Conservation (phyloP, 192 early-diverging fungal genomes). For the Gonapodya prolifera region DNA sequence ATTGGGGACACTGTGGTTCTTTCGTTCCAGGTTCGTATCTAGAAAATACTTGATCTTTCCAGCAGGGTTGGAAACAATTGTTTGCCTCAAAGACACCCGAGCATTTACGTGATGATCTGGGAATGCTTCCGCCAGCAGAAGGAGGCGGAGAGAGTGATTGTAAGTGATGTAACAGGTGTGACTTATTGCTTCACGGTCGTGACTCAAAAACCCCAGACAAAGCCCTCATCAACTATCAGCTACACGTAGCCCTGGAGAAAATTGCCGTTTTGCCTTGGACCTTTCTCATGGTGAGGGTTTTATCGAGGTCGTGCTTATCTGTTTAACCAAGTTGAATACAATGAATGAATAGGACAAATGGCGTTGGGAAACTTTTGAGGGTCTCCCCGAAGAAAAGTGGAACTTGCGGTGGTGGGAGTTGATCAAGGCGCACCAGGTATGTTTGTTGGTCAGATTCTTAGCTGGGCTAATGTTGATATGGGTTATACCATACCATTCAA, state of each 20-base stretch:
- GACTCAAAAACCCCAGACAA: not conserved
- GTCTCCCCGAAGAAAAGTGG: conserved; percentile 14
- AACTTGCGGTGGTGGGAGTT: conserved; percentile 12
- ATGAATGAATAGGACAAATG: conserved; percentile 12
- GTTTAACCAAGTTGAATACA: too few species aligned
- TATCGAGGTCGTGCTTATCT: too few species aligned
- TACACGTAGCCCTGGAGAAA: conserved; percentile 18
- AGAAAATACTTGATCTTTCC: too few species aligned
- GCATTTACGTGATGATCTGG: conserved; percentile 17
- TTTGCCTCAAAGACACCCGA: conserved; percentile 12
- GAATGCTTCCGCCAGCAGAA: conserved; percentile 8
- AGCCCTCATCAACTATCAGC: conserved; percentile 17
- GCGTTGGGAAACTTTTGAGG: conserved; percentile 16
- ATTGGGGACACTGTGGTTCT: not conserved
- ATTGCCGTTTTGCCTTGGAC: conserved; percentile 17
- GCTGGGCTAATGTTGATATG: not conserved
- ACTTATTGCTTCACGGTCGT: too few species aligned
- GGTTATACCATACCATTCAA: conserved; percentile 7
- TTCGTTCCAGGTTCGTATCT: conserved; percentile 11
- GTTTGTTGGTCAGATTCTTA: not conserved
- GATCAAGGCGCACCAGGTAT: conserved; percentile 1
- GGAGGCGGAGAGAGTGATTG: not conserved
- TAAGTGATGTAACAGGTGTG: not conserved
- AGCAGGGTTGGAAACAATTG: too few species aligned
- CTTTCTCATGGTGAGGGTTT: conserved; percentile 8